Evolutionary conservation across 352 stramenopile species (phyloP).

Genomic region (Phytophthora podocarpi): DNA sequence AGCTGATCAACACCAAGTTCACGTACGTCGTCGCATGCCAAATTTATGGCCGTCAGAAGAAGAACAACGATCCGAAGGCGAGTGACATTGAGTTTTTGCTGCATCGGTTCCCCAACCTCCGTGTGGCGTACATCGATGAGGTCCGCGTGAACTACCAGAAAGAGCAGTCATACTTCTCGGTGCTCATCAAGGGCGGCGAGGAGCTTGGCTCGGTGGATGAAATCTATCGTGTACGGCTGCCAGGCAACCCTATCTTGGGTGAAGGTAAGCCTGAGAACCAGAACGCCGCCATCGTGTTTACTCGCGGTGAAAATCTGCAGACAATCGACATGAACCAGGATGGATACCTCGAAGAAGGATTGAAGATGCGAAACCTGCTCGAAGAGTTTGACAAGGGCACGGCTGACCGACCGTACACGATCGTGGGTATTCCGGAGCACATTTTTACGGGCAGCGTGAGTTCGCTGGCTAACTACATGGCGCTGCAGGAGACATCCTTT

Average conservation of each 20-base stretch:
- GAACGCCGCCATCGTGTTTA: slow-evolving; percentile 99
- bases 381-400: slow-evolving; percentile 96
- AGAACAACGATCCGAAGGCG: slow-evolving; percentile 98
- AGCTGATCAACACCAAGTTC: slow-evolving; percentile 99
- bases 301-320: slow-evolving; percentile 96
- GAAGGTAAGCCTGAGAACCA: slow-evolving; percentile 99
- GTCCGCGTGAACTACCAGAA: slow-evolving; percentile 96
- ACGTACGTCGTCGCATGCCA: slow-evolving; percentile 99
- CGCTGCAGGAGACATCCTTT: slow-evolving; percentile 98
- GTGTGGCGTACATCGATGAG: slow-evolving; percentile 99
- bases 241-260: slow-evolving; percentile 97
- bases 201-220: slow-evolving; percentile 81
- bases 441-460: slow-evolving; percentile 99
- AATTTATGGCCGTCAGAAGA: slow-evolving; percentile 98
- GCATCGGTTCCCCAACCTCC: slow-evolving; percentile 96
- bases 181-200: slow-evolving; percentile 95
- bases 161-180: slow-evolving; percentile 96
- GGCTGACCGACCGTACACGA: slow-evolving; percentile 86
- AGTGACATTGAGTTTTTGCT: slow-evolving; percentile 99
- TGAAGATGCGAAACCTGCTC: slow-evolving; percentile 99
- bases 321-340: slow-evolving; percentile 99
- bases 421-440: slow-evolving; percentile 98
- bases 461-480: slow-evolving; percentile 99
- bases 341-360: slow-evolving; percentile 98
- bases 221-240: slow-evolving; percentile 97